Evolutionary conservation across 129 eudicot genomes (phyloP).

Genomic region (Helianthus annuus): DNA sequence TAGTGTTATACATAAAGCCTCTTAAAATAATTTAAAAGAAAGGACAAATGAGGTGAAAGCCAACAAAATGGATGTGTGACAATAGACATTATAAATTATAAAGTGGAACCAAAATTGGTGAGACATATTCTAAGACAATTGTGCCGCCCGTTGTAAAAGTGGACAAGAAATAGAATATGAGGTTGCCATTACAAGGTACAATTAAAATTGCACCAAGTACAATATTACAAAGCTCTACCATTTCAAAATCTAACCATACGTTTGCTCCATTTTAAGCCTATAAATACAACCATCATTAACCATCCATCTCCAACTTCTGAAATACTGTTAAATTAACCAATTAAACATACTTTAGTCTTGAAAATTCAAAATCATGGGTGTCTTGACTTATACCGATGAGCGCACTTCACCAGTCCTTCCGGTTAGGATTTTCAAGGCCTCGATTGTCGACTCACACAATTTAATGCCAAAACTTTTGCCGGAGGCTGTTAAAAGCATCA

Average conservation of each 20-base stretch:
- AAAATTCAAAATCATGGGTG: conserved; percentile 30
- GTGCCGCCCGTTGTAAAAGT: background rate
- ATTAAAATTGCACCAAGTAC: conserved; percentile 6
- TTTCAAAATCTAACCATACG: background rate
- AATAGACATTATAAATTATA: background rate
- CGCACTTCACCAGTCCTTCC: conserved; percentile 21
- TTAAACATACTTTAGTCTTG: background rate
- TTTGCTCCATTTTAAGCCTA: background rate
- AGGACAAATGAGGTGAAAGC: background rate
- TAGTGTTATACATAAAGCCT: too few relatives aligned
- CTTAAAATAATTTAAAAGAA: background rate
- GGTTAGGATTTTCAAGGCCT: background rate
- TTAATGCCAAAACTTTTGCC: background rate
- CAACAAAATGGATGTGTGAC: background rate
- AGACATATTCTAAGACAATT: conserved; percentile 1
- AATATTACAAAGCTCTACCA: conserved; percentile 2
- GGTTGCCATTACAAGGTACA: background rate
- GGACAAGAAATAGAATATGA: conserved; percentile 9
- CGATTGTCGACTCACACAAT: background rate
- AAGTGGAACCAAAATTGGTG: background rate
- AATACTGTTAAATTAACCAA: background rate
- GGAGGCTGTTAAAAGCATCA: background rate
- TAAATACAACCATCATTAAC: background rate
- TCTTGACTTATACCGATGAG: conserved; percentile 38
- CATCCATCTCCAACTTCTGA: background rate